Conservation (phyloP, 306 rosid species). For the Inga oerstediana region DNA sequence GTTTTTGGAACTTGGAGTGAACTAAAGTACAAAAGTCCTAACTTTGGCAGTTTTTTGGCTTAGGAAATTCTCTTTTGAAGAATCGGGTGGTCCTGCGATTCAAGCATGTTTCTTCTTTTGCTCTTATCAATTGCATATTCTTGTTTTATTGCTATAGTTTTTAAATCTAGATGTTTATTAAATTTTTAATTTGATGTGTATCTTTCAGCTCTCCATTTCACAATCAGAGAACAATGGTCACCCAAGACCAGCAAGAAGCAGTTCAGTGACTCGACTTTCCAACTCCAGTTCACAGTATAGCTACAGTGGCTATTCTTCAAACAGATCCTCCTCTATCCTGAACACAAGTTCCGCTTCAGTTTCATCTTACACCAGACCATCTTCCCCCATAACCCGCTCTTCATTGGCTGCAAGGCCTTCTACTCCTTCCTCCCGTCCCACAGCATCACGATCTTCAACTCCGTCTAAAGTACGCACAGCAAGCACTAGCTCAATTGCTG, state of each 20-base stretch:
- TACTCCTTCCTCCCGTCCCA: conserved; percentile 75
- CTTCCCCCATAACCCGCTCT: conserved; percentile 78
- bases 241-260: conserved; percentile 89
- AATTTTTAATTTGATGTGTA: conserved; percentile 30
- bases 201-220: conserved; percentile 86
- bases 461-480: conserved; percentile 77
- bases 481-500: conserved; percentile 57
- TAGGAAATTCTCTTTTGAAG: not conserved
- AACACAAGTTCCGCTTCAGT: conserved; percentile 99
- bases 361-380: conserved; percentile 84
- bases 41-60: not conserved
- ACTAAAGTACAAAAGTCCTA: not conserved
- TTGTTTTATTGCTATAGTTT: not conserved
- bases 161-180: not conserved
- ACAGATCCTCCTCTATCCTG: conserved; percentile 74
- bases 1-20: not conserved
- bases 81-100: not conserved
- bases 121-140: not conserved
- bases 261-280: conserved; percentile 86
- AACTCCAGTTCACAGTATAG: conserved; percentile 67
- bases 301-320: conserved; percentile 70
- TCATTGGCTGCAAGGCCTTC: conserved; percentile 72
- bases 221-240: conserved; percentile 75
- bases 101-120: not conserved
- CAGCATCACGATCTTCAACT: conserved; percentile 74